phyloP scores from a whole-genome alignment of 2,329 filamentous ascomycete genomes.

The Phyllosticta capitalensis region DNA sequence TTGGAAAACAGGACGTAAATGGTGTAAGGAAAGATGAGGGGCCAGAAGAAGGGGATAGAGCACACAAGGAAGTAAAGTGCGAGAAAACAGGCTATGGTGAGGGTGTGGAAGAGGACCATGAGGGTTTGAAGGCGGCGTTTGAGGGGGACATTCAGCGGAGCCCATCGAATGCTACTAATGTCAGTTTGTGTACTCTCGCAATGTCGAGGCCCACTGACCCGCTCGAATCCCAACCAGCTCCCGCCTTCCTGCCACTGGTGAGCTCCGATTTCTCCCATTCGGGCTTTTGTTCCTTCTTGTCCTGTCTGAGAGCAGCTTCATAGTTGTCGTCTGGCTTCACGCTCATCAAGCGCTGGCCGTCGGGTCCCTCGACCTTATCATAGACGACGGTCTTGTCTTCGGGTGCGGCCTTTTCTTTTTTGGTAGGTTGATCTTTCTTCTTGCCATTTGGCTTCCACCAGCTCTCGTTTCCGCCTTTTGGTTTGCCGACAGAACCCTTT shows the following conservation, averaged over 20 bases:
- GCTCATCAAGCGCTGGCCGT: conserved; percentile 38
- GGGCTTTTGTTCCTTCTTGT: conserved; percentile 22
- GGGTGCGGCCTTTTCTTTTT: conserved; percentile 1
- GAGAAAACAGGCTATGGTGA: conserved; percentile 43
- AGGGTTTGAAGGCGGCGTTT: conserved; percentile 42
- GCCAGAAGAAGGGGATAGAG: conserved; percentile 88
- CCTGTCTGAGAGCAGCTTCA: conserved; percentile 26
- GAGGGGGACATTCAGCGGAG: conserved; percentile 63
- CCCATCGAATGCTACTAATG: conserved; percentile 61
- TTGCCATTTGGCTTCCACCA: conserved; percentile 12
- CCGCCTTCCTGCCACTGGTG: conserved; percentile 43
- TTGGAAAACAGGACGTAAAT: conserved; percentile 75
- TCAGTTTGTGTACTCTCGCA: neutral
- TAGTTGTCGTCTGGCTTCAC: conserved; percentile 31
- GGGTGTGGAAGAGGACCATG: conserved; percentile 41
- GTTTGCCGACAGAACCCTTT: neutral
- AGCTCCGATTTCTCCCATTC: conserved; percentile 30
- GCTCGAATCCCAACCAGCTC: conserved; percentile 43
- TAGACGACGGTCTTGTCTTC: conserved; percentile 27
- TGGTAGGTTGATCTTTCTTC: conserved; percentile 10
- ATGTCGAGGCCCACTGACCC: conserved; percentile 25
- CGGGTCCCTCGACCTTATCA: conserved; percentile 35
- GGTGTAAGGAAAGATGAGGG: conserved; percentile 65
- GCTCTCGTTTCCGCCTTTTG: neutral
- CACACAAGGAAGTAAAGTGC: conserved; percentile 85